Evolutionary conservation across 805 yeast genomes (phyloP), one percentile per base, ranked within the genome.

Genomic region (Yarrowia sp.): DNA sequence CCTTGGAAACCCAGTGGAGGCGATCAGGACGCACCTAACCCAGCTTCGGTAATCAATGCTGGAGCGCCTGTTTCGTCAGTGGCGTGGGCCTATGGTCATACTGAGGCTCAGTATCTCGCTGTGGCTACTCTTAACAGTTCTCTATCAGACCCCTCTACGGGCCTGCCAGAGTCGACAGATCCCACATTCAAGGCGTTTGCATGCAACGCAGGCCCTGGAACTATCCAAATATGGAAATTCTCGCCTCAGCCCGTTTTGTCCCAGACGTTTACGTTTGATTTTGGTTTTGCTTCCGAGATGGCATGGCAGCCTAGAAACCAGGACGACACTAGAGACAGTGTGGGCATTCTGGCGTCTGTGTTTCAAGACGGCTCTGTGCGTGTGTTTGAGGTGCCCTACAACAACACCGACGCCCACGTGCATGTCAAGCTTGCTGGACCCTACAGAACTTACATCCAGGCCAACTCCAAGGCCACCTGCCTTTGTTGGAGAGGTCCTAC

Each of bases 351-450:
- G n/a, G 80, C 80, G 5, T 85, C 84, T 10, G 77, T 78, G 0
- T 83, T 84, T 67, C 83, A 83, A 44, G 88, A 85, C 72, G 92
- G 92, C 0, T 72, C 76, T 5, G 72, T 85, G 4, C 84, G 84
- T 65, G 69, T 86, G 5, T 71, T 86, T 15, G 78, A 78, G 55
- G 69, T 85, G 0, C 71, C 71, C 4, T 44, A 39, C 28, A 33
- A 39, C 18, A 14, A 35, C 14, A 55, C n/a, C 18, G 65, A 28
- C 9, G 36, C 18, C 3, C 41, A 65, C 4, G 35, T 17, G 10
- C 43, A 53, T 28, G 62, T 62, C 44, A 17, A 36, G 17, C 53
- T 68, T 8, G 57, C 60, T 8, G 48, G 53, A 4, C 66, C 70
- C n/a, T 39, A 65, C 39, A 13, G 38, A 15, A 68, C 67, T 18